Evolutionary conservation across 179 eudicot genomes (phyloP).

Genomic region (Silene coronaria): DNA sequence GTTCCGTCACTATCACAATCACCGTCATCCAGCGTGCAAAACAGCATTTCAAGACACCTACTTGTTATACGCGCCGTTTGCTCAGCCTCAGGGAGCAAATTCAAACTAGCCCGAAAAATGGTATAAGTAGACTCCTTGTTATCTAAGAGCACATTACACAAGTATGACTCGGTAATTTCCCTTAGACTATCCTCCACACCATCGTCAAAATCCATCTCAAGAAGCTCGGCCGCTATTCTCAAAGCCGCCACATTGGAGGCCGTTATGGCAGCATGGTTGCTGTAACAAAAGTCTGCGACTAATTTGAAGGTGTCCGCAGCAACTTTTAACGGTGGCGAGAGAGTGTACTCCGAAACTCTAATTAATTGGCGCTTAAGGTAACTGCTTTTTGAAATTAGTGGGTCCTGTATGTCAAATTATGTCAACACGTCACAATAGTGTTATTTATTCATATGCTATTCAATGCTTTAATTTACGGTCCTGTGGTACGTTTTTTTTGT

Average conservation of each 20-base stretch:
- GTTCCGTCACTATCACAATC: conserved; percentile 29
- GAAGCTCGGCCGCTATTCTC: conserved; percentile 47
- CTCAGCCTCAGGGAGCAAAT: conserved; percentile 71
- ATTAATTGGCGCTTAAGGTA: conserved; percentile 57
- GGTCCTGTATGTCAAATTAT: conserved; percentile 45
- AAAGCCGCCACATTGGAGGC: conserved; percentile 59
- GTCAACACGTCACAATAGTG: neutral
- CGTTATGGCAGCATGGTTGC: conserved; percentile 38
- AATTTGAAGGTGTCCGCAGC: conserved; percentile 54
- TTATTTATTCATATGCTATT: conserved; percentile 4
- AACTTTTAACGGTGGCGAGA: conserved; percentile 64
- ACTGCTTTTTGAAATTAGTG: conserved; percentile 46
- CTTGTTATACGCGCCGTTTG: conserved; percentile 47
- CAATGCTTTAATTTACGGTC: conserved; percentile 9
- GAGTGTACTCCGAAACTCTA: conserved; percentile 41
- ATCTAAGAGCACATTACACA: conserved; percentile 35
- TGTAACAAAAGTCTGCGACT: conserved; percentile 69
- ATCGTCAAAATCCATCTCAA: conserved; percentile 39
- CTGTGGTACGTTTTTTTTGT: conserved; percentile 3
- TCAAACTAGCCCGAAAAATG: conserved; percentile 46
- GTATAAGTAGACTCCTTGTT: conserved; percentile 38
- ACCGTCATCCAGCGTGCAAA: conserved; percentile 29
- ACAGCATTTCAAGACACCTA: conserved; percentile 57
- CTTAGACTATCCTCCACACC: conserved; percentile 33
- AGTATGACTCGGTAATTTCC: conserved; percentile 55